These are phyloP conservation scores for Aspergillus pseudoglaucus DNA, from an alignment of 2,329 filamentous ascomycete genomes.

Conservation along the genomic window DNA sequence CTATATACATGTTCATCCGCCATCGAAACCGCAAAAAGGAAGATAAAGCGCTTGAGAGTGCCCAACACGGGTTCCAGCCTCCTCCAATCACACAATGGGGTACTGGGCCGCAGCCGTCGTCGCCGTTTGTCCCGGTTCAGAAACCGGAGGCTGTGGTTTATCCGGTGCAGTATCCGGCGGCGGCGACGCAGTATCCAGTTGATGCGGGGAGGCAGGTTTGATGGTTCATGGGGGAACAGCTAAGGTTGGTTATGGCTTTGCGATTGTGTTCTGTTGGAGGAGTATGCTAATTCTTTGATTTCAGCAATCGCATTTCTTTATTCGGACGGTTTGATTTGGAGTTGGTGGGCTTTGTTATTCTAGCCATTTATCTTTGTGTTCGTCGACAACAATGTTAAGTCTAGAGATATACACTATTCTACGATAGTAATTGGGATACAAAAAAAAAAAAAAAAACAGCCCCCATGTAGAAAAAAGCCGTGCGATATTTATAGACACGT, in stretches of 20 bases:
- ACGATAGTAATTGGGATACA: too few relatives aligned
- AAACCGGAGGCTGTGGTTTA: slow-evolving; percentile 12
- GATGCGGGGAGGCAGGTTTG: not conserved
- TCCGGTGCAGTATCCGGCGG: not conserved
- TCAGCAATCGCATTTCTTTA: not conserved
- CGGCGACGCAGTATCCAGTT: not conserved
- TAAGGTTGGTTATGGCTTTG: not conserved
- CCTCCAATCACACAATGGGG: slow-evolving; percentile 14
- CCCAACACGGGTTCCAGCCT: slow-evolving; percentile 8
- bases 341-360: too few relatives aligned
- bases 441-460: too few relatives aligned
- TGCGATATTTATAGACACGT: not conserved
- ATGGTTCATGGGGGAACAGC: not conserved
- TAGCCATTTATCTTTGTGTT: too few relatives aligned
- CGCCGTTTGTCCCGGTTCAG: slow-evolving; percentile 5
- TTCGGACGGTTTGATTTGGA: not conserved
- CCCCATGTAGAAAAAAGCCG: not conserved
- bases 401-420: too few relatives aligned
- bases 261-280: too few relatives aligned
- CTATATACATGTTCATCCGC: slow-evolving; percentile 8
- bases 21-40: slow-evolving; percentile 10
- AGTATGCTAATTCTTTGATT: not conserved
- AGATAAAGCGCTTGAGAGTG: slow-evolving; percentile 1
- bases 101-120: not conserved
- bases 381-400: too few relatives aligned